Evolutionary conservation across 768 basidiomycete species (phyloP).

Genomic region (Collybia sp.): DNA sequence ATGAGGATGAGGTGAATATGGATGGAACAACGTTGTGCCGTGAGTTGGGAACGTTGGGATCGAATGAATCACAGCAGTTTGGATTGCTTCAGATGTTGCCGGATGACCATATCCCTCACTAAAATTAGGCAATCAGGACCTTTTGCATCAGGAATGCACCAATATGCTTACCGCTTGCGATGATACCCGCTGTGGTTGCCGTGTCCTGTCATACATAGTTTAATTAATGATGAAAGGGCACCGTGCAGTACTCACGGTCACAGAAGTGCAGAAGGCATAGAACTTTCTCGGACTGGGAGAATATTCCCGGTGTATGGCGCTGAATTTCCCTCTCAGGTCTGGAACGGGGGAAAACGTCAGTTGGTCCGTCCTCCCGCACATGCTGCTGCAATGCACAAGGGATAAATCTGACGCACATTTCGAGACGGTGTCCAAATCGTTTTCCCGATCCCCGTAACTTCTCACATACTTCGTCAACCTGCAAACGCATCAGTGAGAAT

Average conservation of each 20-base stretch:
- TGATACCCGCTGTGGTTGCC: slow-evolving; percentile 46
- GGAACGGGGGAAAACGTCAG: slow-evolving; percentile 12
- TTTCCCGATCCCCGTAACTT: slow-evolving; percentile 58
- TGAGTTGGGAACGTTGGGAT: no score
- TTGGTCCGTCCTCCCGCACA: background rate
- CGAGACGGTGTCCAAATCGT: slow-evolving; percentile 47
- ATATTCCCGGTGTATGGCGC: slow-evolving; percentile 44
- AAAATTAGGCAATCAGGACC: background rate
- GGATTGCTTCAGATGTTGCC: slow-evolving; percentile 71
- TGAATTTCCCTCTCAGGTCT: slow-evolving; percentile 41
- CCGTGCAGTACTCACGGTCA: slow-evolving; percentile 38
- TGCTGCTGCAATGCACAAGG: background rate
- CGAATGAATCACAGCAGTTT: slow-evolving; percentile 48
- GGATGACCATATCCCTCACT: slow-evolving; percentile 82
- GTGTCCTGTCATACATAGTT: slow-evolving; percentile 38
- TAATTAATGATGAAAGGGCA: background rate
- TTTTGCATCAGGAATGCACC: background rate
- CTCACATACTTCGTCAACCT: slow-evolving; percentile 27
- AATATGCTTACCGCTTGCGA: slow-evolving; percentile 39
- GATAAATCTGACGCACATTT: slow-evolving; percentile 41
- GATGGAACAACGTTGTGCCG: no score
- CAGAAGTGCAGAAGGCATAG: slow-evolving; percentile 58
- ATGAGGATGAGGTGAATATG: no score
- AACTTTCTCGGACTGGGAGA: slow-evolving; percentile 46
- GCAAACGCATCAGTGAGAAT: background rate